Evolutionary conservation across 1,139 yeast genomes (phyloP), one percentile per base, ranked within the genome.

Genomic region (Meyerozyma guilliermondii): DNA sequence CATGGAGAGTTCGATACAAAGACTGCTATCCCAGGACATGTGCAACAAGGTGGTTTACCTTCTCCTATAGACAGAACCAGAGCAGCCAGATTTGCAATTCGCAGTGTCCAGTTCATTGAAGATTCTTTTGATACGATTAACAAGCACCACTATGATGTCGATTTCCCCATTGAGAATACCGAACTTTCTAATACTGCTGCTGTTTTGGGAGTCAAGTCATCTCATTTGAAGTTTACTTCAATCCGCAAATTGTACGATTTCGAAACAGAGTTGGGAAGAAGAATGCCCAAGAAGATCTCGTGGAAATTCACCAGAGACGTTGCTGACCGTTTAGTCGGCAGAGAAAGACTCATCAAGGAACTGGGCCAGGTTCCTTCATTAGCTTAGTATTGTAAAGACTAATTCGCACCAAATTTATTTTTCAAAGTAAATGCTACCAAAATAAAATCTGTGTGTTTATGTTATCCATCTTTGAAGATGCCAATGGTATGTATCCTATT

Each of bases 11-110:
- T 89, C 59, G 97, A 91, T 57, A 87, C 95, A 16, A 84, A 95
- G 64, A 89, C 96, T 4, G 98, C 98, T 13, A 83, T 91, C 43
- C 98, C 98, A 10, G 98, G 98, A 24, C 98, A 92, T 60, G 95
- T 89, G 42, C 98, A 92, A 72, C 98, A 92, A 66, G 98, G 98
- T 63, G 96, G 95, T 46, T 79, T 82, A 42, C 98, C 98, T 34
- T 86, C 97, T 3, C 88, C 98, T 7, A 87, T 89, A 65, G 98
- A 92, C 64, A 81, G 98, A 66, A 86, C 91, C 17, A 78, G 92
- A 49, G 96, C 96, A 13, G 85, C 95, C 11, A 78, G 98, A 61
- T 83, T 84, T 62, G 96, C 96, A 4, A 83, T 91, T 50, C 83
- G 81, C 63, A 88, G 96, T 43, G 83, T 89, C 41, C 86, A 87